Base-by-base conservation (phyloP, 139 green algal species). In the Chlamydomonas urium region DNA sequence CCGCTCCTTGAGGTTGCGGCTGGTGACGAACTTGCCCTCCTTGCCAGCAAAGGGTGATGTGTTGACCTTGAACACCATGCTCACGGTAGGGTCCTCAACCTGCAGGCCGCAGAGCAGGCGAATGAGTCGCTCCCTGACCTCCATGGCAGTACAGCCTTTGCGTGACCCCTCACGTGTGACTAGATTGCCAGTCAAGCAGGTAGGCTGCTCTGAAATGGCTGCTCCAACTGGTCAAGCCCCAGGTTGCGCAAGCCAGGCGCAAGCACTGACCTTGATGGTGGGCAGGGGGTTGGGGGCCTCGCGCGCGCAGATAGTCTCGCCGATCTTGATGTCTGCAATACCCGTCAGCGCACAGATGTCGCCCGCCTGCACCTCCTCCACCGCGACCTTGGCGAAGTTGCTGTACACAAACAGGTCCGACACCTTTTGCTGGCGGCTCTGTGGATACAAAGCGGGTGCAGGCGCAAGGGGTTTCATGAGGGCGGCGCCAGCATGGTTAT, bases 71-170 rank as follows among this genome's bases (percentile, higher is more conserved):
- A 99, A 98, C 1, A 90, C 92, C 95, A 99, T 98, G 60, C 77
- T 86, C 75, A 99, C 95, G 1, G 95, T 99, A 32, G 95, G 95
- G 81, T 98, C 91, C 89, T 98, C 95, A 33, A 99, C 82, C 83
- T 88, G 81, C n/a, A n/a, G n/a, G n/a, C n/a, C n/a, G n/a, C n/a
- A n/a, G n/a, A n/a, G n/a, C n/a, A n/a, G n/a, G n/a, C n/a, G n/a
- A n/a, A n/a, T n/a, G n/a, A n/a, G n/a, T n/a, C n/a, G n/a, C n/a
- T n/a, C n/a, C n/a, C n/a, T n/a, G n/a, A n/a, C n/a, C n/a, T n/a
- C n/a, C n/a, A n/a, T n/a, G n/a, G n/a, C n/a, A n/a, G n/a, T n/a
- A n/a, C n/a, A n/a, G n/a, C n/a, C n/a, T n/a, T n/a, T n/a, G 42
- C 42, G 17, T 50, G 42, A 10, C 10, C 42, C n/a, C n/a, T n/a